Evolutionary conservation across 2,329 filamentous ascomycete species (phyloP).

Genomic region (Microsporum canis): DNA sequence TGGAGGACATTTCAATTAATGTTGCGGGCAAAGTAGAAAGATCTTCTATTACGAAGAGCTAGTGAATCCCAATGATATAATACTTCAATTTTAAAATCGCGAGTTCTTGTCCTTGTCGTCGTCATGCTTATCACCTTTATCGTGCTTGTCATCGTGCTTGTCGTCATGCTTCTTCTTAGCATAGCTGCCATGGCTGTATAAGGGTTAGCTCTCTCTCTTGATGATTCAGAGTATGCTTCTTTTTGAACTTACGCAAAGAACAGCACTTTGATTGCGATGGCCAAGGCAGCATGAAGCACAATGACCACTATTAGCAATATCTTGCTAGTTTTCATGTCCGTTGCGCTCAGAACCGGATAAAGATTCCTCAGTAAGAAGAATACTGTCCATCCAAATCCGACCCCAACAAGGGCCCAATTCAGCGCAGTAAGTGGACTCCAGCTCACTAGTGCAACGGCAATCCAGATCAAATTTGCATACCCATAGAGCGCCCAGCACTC

Average conservation of each 20-base stretch:
- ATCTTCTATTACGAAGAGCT: not conserved
- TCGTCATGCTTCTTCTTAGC: slow-evolving; percentile 36
- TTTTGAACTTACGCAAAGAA: slow-evolving; percentile 65
- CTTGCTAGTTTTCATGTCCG: slow-evolving; percentile 85
- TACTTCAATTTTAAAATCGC: not conserved
- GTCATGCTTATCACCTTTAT: slow-evolving; percentile 23
- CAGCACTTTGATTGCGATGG: slow-evolving; percentile 87
- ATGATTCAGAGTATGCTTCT: not conserved
- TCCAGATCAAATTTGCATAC: slow-evolving; percentile 95
- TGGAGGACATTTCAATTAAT: not conserved
- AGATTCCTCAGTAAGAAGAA: slow-evolving; percentile 76
- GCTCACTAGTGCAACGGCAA: slow-evolving; percentile 80
- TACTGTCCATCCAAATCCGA: slow-evolving; percentile 74
- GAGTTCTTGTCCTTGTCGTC: not conserved
- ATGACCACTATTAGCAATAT: slow-evolving; percentile 74
- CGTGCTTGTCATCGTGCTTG: slow-evolving; percentile 22
- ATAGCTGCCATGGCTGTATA: slow-evolving; percentile 50
- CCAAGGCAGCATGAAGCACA: slow-evolving; percentile 73
- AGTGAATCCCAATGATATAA: not conserved
- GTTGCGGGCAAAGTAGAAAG: not conserved
- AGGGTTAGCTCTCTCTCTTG: slow-evolving; percentile 11
- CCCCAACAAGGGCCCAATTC: slow-evolving; percentile 85
- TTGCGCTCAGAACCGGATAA: slow-evolving; percentile 84
- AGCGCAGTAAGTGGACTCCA: slow-evolving; percentile 78
- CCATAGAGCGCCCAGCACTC: slow-evolving; percentile 95